Base-by-base conservation (phyloP, 2,329 filamentous ascomycete species). In the Dendrostoma leiphaemia region DNA sequence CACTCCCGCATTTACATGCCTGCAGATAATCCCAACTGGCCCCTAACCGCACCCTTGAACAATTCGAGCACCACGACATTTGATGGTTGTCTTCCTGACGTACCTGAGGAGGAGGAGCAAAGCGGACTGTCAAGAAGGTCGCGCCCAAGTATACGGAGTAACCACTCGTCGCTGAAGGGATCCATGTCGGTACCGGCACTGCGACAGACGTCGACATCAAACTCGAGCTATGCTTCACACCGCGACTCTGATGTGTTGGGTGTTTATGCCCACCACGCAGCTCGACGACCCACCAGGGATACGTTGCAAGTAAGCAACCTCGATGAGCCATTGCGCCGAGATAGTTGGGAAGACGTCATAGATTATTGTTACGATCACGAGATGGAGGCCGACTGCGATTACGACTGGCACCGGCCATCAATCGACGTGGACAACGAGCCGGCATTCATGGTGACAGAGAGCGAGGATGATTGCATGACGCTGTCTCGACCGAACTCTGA, bases 301-400 rank as follows among this genome's bases (percentile, higher is more conserved):
- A 62, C 58, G 8, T 40, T 61, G 29, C 55, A 60, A 3, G 65
- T 67, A 6, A 60, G 62, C 12, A 58, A 59, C 7, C 60, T 59
- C 3, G 61, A 51, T 13, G 69, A 72, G 3, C 51, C 57, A 3
- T 58, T 69, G n/a, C 61, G 65, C 21, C 69, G 69, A 7, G 76
- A 78, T 61, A 84, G 73, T 60, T 88, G 85, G 85, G 85, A 88
- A 62, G 83, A 86, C 49, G 83, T 83, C 58, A 87, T 88, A 57
- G 85, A 88, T 64, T 88, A 86, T 67, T 86, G 82, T 64, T 88
- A 88, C 63, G 84, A 87, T 60, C 82, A 88, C 61, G 84, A 84
- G 60, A 83, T 79, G 12, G 85, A 88, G 65, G 84, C 83, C 7
- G 75, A 86, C 66, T 87, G 82, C 63, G 79, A 87, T 58, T 87